Evolutionary conservation across 345 rosid species (phyloP).

Genomic region (Barbarea vulgaris): DNA sequence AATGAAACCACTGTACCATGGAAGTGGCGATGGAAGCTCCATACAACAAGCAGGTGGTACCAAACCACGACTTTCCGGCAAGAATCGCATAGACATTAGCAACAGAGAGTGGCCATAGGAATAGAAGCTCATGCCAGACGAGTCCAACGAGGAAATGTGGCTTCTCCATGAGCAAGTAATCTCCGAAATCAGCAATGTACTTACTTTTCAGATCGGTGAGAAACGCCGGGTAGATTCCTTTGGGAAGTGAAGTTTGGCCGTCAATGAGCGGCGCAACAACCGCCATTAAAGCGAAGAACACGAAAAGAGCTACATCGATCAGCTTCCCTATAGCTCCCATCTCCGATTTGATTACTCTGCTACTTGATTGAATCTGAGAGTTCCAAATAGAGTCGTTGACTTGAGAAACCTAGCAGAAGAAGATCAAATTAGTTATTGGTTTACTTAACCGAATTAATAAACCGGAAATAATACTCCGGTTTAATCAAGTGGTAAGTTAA

Average conservation of each 20-base stretch:
- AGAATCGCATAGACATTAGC: slow-evolving; percentile 56
- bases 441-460: neutral
- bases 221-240: slow-evolving; percentile 49
- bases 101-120: slow-evolving; percentile 78
- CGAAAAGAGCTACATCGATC: slow-evolving; percentile 59
- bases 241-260: slow-evolving; percentile 61
- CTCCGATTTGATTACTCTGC: neutral
- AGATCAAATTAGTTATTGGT: slow-evolving; percentile 13
- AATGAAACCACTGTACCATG: slow-evolving; percentile 52
- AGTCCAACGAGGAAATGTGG: slow-evolving; percentile 77
- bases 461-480: slow-evolving; percentile 30
- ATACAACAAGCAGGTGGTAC: slow-evolving; percentile 71
- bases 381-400: slow-evolving; percentile 31
- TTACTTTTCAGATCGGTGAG: slow-evolving; percentile 51
- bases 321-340: slow-evolving; percentile 65
- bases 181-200: slow-evolving; percentile 56
- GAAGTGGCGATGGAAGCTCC: slow-evolving; percentile 67
- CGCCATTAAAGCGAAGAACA: slow-evolving; percentile 55
- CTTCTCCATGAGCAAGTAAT: slow-evolving; percentile 65
- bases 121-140: slow-evolving; percentile 67
- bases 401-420: neutral
- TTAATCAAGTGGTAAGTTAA: neutral
- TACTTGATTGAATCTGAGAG: slow-evolving; percentile 28
- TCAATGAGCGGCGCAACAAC: slow-evolving; percentile 62
- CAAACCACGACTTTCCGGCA: slow-evolving; percentile 64